Conservation (phyloP, 148 eudicot genomes). For the Persicaria maculosa region DNA sequence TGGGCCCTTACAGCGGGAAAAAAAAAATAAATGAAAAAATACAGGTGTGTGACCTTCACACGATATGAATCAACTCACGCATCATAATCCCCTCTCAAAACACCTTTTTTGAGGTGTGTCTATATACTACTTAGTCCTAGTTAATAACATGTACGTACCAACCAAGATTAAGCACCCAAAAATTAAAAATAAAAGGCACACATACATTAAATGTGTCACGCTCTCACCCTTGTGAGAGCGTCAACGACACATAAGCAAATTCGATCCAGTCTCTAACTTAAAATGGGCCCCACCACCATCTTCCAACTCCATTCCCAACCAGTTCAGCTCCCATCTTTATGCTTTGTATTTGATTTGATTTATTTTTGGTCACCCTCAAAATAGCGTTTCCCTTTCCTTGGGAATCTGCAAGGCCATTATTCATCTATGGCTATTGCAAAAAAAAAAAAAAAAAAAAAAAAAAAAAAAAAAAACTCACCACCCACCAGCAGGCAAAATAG, state of each 20-base stretch:
- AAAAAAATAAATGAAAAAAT: not conserved
- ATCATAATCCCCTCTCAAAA: not conserved
- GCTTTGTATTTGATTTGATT: not conserved
- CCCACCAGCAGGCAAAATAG: not conserved
- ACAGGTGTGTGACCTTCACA: conserved; percentile 17
- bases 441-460: not conserved
- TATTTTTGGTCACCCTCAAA: not conserved
- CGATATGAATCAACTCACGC: not conserved
- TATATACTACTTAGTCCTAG: not conserved
- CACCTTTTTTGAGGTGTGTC: conserved; percentile 3
- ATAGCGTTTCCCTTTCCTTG: conserved; percentile 43
- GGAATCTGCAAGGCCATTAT: conserved; percentile 61
- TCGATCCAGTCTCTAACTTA: not conserved
- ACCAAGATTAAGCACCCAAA: not conserved
- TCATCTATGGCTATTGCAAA: not conserved
- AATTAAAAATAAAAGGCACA: not conserved
- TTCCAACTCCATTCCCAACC: not conserved
- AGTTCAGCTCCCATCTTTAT: not conserved
- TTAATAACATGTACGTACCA: not conserved
- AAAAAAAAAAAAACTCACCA: not conserved
- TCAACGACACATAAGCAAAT: not conserved
- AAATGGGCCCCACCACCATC: not conserved
- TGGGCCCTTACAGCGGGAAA: not conserved
- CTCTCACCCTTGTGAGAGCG: conserved; percentile 6
- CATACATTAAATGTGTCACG: not conserved